Evolutionary conservation across 1,284 basidiomycete species (phyloP).

Genomic region (Meira nashicola): DNA sequence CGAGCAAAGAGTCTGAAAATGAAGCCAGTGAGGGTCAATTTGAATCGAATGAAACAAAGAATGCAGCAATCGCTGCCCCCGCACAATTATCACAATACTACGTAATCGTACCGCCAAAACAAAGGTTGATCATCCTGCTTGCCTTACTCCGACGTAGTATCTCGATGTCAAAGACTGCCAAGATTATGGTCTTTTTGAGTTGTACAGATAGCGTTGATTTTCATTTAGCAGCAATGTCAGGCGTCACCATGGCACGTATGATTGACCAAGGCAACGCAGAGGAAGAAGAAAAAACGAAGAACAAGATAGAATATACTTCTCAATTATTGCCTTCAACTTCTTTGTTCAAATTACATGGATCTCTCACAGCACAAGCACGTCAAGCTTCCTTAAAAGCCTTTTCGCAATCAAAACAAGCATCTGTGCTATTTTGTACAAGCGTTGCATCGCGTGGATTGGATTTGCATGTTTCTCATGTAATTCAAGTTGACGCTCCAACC

Average conservation of each 20-base stretch:
- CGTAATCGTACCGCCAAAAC: conserved; percentile 83
- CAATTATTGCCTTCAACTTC: conserved; percentile 69
- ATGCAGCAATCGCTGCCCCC: conserved; percentile 60
- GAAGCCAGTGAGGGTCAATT: conserved; percentile 16
- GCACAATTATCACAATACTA: conserved; percentile 92
- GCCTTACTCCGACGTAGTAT: conserved; percentile 68
- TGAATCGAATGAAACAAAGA: background rate
- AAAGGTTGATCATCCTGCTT: conserved; percentile 83
- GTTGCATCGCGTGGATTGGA: conserved; percentile 98
- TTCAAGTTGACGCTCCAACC: conserved; percentile 95
- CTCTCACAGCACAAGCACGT: conserved; percentile 75
- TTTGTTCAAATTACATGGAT: conserved; percentile 91
- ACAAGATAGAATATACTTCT: conserved; percentile 52
- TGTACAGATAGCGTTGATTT: conserved; percentile 98
- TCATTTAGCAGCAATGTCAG: conserved; percentile 83
- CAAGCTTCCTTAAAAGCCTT: conserved; percentile 78
- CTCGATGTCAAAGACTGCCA: conserved; percentile 56
- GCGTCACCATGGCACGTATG: conserved; percentile 64
- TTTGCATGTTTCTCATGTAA: conserved; percentile 83
- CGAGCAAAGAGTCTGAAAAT: conserved; percentile 13
- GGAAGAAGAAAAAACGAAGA: conserved; percentile 36
- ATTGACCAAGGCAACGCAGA: conserved; percentile 23
- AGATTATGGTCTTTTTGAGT: conserved; percentile 87
- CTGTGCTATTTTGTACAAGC: conserved; percentile 87
- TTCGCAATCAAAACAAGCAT: conserved; percentile 54